phyloP scores from a whole-genome alignment of 306 rosid species.

The Vigna radiata region DNA sequence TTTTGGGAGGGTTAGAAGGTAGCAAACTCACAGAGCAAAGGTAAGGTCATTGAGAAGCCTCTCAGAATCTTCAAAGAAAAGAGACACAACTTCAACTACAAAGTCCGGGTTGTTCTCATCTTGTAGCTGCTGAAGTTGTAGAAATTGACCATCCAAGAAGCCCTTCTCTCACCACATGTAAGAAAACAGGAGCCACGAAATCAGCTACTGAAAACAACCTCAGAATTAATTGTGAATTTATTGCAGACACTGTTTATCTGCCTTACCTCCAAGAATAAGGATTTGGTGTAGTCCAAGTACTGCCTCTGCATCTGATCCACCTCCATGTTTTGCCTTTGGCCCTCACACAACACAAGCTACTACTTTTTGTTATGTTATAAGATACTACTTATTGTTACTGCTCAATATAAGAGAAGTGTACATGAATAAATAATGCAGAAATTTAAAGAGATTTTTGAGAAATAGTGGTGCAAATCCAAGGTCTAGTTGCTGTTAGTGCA shows the following conservation, averaged over 20 bases:
- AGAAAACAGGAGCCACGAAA: slow-evolving; percentile 6
- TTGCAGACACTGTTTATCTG: background rate
- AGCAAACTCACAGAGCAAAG: slow-evolving; percentile 62
- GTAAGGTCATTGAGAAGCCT: slow-evolving; percentile 79
- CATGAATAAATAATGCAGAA: background rate
- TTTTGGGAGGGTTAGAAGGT: background rate
- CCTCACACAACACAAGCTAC: slow-evolving; percentile 21
- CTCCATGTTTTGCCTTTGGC: slow-evolving; percentile 6
- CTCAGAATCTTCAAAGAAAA: slow-evolving; percentile 81
- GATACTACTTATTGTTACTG: background rate
- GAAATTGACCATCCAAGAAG: slow-evolving; percentile 56
- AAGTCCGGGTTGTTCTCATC: slow-evolving; percentile 26
- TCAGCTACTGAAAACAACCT: slow-evolving; percentile 26
- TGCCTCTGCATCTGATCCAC: slow-evolving; percentile 27
- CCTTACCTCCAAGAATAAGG: slow-evolving; percentile 23
- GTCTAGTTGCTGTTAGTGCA: slow-evolving; percentile 3
- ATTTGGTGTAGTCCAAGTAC: slow-evolving; percentile 14
- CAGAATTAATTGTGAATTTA: background rate
- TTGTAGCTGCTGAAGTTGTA: slow-evolving; percentile 27
- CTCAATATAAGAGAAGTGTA: slow-evolving; percentile 8
- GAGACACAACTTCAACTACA: slow-evolving; percentile 67
- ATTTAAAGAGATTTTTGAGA: slow-evolving; percentile 2
- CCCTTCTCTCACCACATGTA: slow-evolving; percentile 57
- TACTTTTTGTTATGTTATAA: background rate
- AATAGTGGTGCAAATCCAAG: slow-evolving; percentile 23